Evolutionary conservation across 768 basidiomycete species (phyloP), one percentile per base, ranked within the genome.

Genomic region (Coprinellus aureogranulatus): DNA sequence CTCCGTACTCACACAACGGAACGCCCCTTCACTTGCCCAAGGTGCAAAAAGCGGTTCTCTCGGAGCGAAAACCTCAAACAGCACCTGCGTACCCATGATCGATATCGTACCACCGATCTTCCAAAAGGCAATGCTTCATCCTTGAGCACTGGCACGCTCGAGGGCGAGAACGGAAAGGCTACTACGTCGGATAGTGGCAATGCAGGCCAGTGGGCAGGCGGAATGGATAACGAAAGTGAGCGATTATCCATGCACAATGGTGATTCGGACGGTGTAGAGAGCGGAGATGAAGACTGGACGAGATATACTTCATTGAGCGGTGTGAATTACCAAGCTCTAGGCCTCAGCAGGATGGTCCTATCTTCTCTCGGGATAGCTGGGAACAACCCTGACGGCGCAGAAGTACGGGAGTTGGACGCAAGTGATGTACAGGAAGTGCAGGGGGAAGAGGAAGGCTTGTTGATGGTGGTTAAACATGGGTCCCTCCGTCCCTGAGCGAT

Each of bases 1-100:
- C 72, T 94, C 28, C 81, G 92, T 58, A 93, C 92, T 8, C 94
- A 96, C 68, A 94, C 92, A 26, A 83, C 91, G 83, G 93, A 95
- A 70, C 77, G 88, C 39, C 93, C 94, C 0, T 95, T 85, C 71
- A 77, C 78, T 54, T 94, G 94, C 67, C 74, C 80, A 44, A 73
- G 77, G 25, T 96, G 94, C 70, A 76, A 79, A 65, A 92, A 92
- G 78, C 80, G 83, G 59, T 97, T 97, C 72, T 91, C 90, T 62
- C 78, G 93, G 66, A 88, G 87, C 67, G 95, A 96, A 68, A 95
- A 95, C 65, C 80, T 98, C 40, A 84, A 82, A 22, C 92, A 96
- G 70, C 95, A 98, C 68, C 67, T 87, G 57, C 83, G 91, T 59
- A 93, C 92, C 48, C 94, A 96, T 71, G 78, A n/a, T n/a, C n/a